These are phyloP conservation scores for Nitzschia palea DNA, from an alignment of 108 stramenopile species.

Conservation along the genomic window DNA sequence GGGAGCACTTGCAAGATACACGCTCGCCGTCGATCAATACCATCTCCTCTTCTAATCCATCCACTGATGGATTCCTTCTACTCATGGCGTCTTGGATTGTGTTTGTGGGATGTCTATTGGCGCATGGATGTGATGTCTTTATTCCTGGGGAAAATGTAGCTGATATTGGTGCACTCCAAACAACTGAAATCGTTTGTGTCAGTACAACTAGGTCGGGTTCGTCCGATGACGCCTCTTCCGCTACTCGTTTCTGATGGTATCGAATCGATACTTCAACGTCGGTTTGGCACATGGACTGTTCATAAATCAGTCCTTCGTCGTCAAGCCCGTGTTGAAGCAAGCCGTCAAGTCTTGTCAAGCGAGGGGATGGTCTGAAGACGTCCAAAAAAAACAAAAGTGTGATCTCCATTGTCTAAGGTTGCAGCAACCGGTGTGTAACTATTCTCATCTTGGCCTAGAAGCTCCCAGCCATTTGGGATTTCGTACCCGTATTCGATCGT, in stretches of 20 bases:
- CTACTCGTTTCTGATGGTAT: slow-evolving; percentile 37
- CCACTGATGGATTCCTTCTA: not conserved
- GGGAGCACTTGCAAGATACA: slow-evolving; percentile 42
- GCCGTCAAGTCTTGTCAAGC: not conserved
- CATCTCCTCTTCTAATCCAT: slow-evolving; percentile 26
- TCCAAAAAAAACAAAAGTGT: slow-evolving; percentile 56
- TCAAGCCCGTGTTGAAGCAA: not conserved
- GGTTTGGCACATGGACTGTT: slow-evolving; percentile 34
- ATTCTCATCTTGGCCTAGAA: slow-evolving; percentile 20
- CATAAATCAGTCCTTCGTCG: slow-evolving; percentile 1
- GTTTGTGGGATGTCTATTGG: slow-evolving; percentile 63
- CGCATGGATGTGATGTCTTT: slow-evolving; percentile 52
- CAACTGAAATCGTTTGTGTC: slow-evolving; percentile 41
- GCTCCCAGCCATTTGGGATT: slow-evolving; percentile 67
- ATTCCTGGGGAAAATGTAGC: slow-evolving; percentile 46
- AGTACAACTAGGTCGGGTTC: slow-evolving; percentile 55
- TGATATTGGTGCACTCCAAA: slow-evolving; percentile 64
- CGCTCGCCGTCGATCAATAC: slow-evolving; percentile 58
- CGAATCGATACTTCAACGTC: slow-evolving; percentile 42
- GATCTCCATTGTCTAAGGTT: slow-evolving; percentile 43
- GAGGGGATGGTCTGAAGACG: slow-evolving; percentile 58
- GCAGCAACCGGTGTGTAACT: slow-evolving; percentile 19
- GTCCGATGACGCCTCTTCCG: slow-evolving; percentile 15
- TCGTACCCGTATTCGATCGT: slow-evolving; percentile 41
- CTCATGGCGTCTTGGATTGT: slow-evolving; percentile 1